Conservation (phyloP, 768 basidiomycete species). For the Trametes villosa region DNA sequence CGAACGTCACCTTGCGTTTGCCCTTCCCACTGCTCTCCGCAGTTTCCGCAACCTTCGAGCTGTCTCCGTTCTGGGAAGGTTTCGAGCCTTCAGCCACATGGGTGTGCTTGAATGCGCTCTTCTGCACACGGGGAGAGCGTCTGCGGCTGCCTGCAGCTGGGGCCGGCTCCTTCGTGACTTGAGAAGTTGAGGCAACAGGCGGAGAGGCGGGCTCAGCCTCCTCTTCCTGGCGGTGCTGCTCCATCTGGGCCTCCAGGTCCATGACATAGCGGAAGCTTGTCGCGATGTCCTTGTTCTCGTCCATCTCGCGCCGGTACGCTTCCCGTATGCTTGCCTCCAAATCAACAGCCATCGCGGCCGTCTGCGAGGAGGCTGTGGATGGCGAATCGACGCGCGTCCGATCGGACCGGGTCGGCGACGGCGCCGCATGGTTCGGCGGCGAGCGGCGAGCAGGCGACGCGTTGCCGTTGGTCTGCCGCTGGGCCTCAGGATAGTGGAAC, state of each 20-base stretch:
- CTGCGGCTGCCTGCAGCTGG: neutral
- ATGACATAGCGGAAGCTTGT: constrained; percentile 52
- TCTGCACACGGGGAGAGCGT: constrained; percentile 17
- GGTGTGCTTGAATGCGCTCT: constrained; percentile 33
- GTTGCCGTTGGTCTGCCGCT: constrained; percentile 22
- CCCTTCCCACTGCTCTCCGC: constrained; percentile 41
- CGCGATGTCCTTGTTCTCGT: constrained; percentile 48
- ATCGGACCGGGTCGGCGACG: constrained; percentile 19
- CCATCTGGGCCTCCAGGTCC: constrained; percentile 47
- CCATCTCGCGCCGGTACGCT: constrained; percentile 53
- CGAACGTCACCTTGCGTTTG: constrained; percentile 75
- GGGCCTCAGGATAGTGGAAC: constrained; percentile 56
- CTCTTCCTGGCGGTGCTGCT: constrained; percentile 24
- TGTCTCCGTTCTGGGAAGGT: constrained; percentile 1
- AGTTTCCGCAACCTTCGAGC: neutral
- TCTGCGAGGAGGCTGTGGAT: constrained; percentile 31
- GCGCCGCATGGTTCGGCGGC: neutral
- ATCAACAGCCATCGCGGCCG: constrained; percentile 26
- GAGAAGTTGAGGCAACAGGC: constrained; percentile 7
- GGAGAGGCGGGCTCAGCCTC: constrained; percentile 16
- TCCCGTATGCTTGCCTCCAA: constrained; percentile 33
- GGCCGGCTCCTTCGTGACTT: neutral
- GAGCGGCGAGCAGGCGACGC: constrained; percentile 11
- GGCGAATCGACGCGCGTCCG: constrained; percentile 27
- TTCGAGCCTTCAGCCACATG: constrained; percentile 14